Percentiles rank a stretch among this genome's conserved stretches.
Conservation (phyloP, 371 early-diverging fungal genomes). For the Rhizopus delemar region DNA sequence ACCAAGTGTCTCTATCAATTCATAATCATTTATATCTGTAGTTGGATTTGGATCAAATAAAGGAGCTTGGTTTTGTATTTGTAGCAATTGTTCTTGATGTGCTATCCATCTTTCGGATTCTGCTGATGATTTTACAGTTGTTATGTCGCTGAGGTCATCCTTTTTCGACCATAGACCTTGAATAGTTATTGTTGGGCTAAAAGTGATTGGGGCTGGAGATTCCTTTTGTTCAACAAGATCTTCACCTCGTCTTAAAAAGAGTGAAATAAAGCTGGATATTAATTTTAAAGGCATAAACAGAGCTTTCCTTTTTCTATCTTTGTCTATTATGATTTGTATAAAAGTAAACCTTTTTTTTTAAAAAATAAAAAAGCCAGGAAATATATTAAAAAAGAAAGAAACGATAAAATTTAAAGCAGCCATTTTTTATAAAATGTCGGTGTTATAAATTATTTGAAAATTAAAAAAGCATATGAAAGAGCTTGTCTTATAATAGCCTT, state of each 20-base stretch:
- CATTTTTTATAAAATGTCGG: no score
- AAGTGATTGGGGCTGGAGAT: conserved; percentile 27
- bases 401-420: no score
- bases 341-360: background rate
- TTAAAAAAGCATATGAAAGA: no score
- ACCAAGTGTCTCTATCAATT: conserved; percentile 71
- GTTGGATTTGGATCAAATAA: conserved; percentile 33
- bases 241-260: conserved; percentile 28
- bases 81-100: conserved; percentile 32
- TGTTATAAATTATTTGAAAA: no score
- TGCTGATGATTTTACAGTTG: conserved; percentile 11
- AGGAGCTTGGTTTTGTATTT: conserved; percentile 42
- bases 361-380: background rate
- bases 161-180: conserved; percentile 29
- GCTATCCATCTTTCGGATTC: conserved; percentile 22
- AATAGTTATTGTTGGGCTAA: conserved; percentile 41
- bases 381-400: no score
- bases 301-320: background rate
- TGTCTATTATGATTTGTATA: background rate
- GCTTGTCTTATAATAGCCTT: no score
- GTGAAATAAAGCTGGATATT: conserved; percentile 32
- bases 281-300: conserved; percentile 36
- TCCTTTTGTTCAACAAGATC: conserved; percentile 12
- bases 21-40: conserved; percentile 50
- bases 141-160: conserved; percentile 26